Base-by-base conservation (phyloP, 306 rosid species). In the Luffa acutangula region DNA sequence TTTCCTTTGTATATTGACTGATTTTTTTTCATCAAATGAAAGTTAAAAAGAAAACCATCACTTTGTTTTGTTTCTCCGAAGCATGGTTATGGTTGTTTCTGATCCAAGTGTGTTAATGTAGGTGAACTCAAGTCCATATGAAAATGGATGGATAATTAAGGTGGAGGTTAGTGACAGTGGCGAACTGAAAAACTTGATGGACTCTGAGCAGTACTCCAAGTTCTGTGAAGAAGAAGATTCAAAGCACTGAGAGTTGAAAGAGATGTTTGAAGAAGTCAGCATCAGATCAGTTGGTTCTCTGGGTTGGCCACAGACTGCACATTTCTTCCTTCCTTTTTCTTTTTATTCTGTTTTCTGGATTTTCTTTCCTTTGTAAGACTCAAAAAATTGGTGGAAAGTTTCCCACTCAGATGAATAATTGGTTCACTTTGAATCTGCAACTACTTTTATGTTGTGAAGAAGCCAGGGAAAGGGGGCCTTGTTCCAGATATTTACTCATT, bases 221-320 rank as follows among this genome's bases (percentile, higher is more conserved):
- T 95, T 95, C 89, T 95, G 99, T 78, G 97, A 95, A 86, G 97
- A 95, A 85, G 98, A 95, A 80, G 92, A 95, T 79, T 88, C 94
- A 83, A 82, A 83, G 54, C 97, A 91, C 77, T 93, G 90, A 90
- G 82, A 21, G 59, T 20, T 73, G 7, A 45, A 46, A 48, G 42
- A 72, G 11, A 13, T 3, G 37, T 75, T 82, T 36, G 41, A 42
- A 36, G 36, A 18, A 54, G 12, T 8, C 56, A 12, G 33, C 21
- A 34, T 20, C 76, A 21, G 34, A 42, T 67, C 51, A 66, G 74
- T 45, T 69, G 75, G 4, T 71, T 71, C 56, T 67, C 34, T 67
- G 33, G 49, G 31, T 11, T 60, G 14, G 6, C 17, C 67, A 63
- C 20, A 66, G 45, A 36, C 14, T 41, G 74, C 74, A 39, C 51